These are phyloP conservation scores for Sugiyamaella valdiviana DNA, from an alignment of 805 yeast species.

Conservation along the genomic window DNA sequence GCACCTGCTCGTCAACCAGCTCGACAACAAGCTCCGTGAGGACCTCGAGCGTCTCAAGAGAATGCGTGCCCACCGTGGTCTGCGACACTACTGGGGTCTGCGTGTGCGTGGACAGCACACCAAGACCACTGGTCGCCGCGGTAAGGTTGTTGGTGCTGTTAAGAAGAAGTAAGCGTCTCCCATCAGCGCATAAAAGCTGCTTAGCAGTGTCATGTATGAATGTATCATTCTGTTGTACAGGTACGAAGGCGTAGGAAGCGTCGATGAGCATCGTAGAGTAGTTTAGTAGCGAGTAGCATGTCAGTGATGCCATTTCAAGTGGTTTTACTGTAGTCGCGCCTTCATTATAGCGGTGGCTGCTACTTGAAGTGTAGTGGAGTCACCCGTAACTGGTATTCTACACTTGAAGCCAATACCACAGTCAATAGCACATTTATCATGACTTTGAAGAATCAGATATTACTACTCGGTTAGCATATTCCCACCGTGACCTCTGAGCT, in stretches of 20 bases:
- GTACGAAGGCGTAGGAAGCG: no score
- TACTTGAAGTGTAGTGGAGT: no score
- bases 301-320: no score
- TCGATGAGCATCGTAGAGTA: no score
- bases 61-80: conserved; percentile 99
- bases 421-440: no score
- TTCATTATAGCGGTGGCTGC: no score
- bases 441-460: no score
- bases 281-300: neutral
- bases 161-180: conserved; percentile 33
- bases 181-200: neutral
- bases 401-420: no score
- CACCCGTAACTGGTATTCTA: no score
- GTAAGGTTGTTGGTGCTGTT: conserved; percentile 47
- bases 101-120: conserved; percentile 99
- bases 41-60: conserved; percentile 99
- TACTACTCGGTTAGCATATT: no score
- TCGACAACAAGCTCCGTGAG: conserved; percentile 99
- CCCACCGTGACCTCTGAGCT: no score
- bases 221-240: neutral
- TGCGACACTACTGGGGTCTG: conserved; percentile 99
- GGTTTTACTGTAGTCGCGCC: no score
- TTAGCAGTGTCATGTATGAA: neutral
- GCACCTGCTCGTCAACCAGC: conserved; percentile 98
- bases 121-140: conserved; percentile 99